Base-by-base conservation (phyloP, 306 rosid species). In the Lupinus albus region DNA sequence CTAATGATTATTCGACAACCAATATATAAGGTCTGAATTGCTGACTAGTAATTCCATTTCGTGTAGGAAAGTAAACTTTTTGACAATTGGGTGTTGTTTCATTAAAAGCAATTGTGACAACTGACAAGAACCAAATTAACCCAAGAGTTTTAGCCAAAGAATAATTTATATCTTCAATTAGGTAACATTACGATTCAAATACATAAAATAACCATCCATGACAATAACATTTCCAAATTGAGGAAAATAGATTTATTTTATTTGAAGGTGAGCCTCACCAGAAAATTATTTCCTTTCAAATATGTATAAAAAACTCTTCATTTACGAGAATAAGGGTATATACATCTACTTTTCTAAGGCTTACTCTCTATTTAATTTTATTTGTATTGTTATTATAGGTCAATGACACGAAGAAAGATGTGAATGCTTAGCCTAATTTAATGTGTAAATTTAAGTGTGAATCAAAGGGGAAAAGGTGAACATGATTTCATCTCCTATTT, bases 81-180 rank as follows among this genome's bases (percentile, higher is more conserved):
- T 28, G 39, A 50, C 39, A 28, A 20, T 47, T 14, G 54, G 36
- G 48, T 21, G 54, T 13, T 33, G 73, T 11, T 51, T 25, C 52
- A 68, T 54, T 14, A n/a, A 84, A 88, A 95, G 84, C 30, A 25
- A 25, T 91, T 91, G 97, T 95, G 96, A n/a, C n/a, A n/a, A n/a
- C n/a, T 41, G 58, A 42, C 25, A 28, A 61, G 9, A 85, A 74
- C 21, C 77, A 62, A 62, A 51, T 17, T 61, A 61, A 51, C 38
- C 16, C 51, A 15, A 56, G 13, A 18, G 33, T 7, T 13, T 33
- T 46, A 39, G 56, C 18, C 13, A 28, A 36, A 55, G 32, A 48
- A 57, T 11, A 36, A 21, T 36, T 51, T 75, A n/a, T 44, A 32
- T 57, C 44, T 13, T 18, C 11, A 12, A 17, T 9, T 13, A 5